Base-by-base conservation (phyloP, 352 stramenopile genomes). In the Globisporangium nodosum region DNA sequence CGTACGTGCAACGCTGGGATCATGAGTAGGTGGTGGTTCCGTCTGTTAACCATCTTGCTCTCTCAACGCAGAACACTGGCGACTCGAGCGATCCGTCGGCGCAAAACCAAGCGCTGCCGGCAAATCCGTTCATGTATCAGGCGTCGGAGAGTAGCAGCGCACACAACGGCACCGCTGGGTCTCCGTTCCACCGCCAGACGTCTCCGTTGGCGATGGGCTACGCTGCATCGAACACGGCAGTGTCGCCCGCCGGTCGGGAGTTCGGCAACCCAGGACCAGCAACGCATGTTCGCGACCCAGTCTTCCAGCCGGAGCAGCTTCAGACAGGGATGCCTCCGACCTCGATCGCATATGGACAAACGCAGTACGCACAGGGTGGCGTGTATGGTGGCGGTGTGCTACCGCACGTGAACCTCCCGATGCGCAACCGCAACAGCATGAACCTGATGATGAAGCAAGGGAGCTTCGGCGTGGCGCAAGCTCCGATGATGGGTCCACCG, bases 351-450 rank as follows among this genome's bases (percentile, higher is more conserved):
- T 81, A 74, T 43, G 61, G 65, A 35, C 74, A 76, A 35, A 65
- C 65, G n/a, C 71, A 83, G 74, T 71, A 21, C 61, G 61, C 43
- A 62, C 60, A 20, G 39, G 69, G 42, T 27, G 24, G 24, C 71
- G 77, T 50, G 51, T 49, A 18, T 21, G 49, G 53, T 18, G 57
- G 58, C 49, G 31, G 30, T 3, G 31, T 33, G 31, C 49, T 54
- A 11, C 56, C 73, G 9, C 77, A 87, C 51, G 85, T 90, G 48
- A 85, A 87, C 49, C 46, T 87, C 31, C 75, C 79, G 48, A 65
- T 90, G 43, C 75, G 79, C 16, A 72, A 90, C 50, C 75, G 75
- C 24, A 71, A 69, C 31, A 81, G 70, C 49, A 49, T 54, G 27
- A 61, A 61, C 47, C 55, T 61, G 27, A 71, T 85, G 54, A 71